Evolutionary conservation across 768 basidiomycete genomes (phyloP).

Genomic region (Cystobasidium ongulense): DNA sequence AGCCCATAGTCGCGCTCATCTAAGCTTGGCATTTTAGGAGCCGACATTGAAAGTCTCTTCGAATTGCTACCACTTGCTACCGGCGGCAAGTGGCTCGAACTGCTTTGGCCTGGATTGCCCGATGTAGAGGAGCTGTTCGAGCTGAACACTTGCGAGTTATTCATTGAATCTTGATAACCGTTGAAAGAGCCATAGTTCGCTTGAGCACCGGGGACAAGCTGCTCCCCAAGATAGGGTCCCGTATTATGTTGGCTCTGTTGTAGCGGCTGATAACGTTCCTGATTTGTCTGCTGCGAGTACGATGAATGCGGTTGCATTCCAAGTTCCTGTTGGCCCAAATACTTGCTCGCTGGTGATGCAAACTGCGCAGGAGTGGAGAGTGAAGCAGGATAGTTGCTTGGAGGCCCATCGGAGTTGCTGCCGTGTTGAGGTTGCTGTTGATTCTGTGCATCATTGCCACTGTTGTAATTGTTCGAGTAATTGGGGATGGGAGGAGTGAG

Average conservation of each 20-base stretch:
- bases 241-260: not conserved
- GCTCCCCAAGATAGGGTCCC: not conserved
- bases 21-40: not conserved
- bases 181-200: not conserved
- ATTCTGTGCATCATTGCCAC: not conserved
- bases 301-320: not conserved
- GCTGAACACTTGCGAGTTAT: not conserved
- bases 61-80: constrained; percentile 2
- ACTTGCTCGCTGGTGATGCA: not conserved
- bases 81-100: not conserved
- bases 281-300: not conserved
- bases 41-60: not conserved
- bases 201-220: not conserved
- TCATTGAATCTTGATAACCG: not conserved
- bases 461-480: constrained; percentile 2
- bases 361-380: not conserved
- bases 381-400: not conserved
- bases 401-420: not conserved
- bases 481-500: constrained; percentile 27
- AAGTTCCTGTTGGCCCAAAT: not conserved
- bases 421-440: not conserved
- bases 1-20: constrained; percentile 24
- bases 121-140: not conserved
- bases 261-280: not conserved
- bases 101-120: not conserved